phyloP scores from a whole-genome alignment of 2,329 filamentous ascomycete genomes.

The Neofusicoccum umdonicola region DNA sequence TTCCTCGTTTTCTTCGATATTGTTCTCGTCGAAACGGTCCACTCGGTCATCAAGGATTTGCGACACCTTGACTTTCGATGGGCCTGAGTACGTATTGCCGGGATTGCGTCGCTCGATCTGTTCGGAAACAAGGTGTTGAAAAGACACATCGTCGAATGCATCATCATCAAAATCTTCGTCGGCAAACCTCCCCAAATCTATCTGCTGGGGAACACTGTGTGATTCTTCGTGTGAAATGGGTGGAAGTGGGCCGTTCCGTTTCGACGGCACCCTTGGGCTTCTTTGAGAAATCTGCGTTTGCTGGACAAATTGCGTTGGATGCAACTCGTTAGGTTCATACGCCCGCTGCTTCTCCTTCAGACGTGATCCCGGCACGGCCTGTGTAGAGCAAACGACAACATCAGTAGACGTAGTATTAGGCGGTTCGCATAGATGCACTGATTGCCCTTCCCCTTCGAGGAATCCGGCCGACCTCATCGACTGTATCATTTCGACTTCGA shows the following conservation, averaged over 20 bases:
- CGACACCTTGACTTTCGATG: not conserved
- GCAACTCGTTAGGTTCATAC: not conserved
- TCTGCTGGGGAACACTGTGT: constrained; percentile 21
- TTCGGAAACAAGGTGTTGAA: too few relatives aligned
- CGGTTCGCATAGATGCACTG: not conserved
- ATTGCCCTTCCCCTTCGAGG: constrained; percentile 21
- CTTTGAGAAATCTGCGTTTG: constrained; percentile 30
- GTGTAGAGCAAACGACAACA: constrained; percentile 1
- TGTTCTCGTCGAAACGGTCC: constrained; percentile 28
- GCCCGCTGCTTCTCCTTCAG: not conserved
- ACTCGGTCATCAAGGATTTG: not conserved
- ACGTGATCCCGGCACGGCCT: not conserved
- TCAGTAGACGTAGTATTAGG: not conserved
- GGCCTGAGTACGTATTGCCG: too few relatives aligned
- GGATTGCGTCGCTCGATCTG: too few relatives aligned
- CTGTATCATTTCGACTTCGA: constrained; percentile 30
- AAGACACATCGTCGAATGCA: not conserved
- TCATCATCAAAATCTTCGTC: constrained; percentile 30
- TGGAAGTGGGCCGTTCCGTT: constrained; percentile 21
- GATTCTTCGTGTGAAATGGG: not conserved
- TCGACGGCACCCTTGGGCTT: constrained; percentile 29
- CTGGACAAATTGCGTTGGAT: constrained; percentile 31
- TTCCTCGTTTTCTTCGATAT: constrained; percentile 33
- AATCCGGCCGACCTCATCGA: constrained; percentile 29
- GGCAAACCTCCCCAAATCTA: not conserved